Percentiles rank a stretch among this genome's conserved stretches.
These are phyloP conservation scores for Oryza punctata DNA, from an alignment of 176 grass and related monocot species.

Conservation along the genomic window DNA sequence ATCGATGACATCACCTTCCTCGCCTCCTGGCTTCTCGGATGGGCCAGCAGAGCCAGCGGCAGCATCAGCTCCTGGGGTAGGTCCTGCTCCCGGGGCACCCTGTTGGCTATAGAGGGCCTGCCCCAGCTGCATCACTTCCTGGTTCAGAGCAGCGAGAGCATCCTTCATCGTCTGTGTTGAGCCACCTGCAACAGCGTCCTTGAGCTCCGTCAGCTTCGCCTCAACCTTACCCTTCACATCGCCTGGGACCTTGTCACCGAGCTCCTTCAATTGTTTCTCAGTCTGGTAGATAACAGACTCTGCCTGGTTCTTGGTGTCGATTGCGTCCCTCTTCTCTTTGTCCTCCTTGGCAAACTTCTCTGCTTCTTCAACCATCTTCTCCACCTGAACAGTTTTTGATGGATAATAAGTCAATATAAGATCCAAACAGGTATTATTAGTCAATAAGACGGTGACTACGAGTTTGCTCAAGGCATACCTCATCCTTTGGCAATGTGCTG, in stretches of 20 bases:
- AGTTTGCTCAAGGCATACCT: conserved; percentile 38
- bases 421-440: not conserved
- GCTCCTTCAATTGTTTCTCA: conserved; percentile 80
- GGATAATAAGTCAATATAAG: not conserved
- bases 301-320: conserved; percentile 81
- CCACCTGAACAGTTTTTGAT: conserved; percentile 46
- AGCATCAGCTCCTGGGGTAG: conserved; percentile 46
- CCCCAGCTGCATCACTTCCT: conserved; percentile 82
- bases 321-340: conserved; percentile 70
- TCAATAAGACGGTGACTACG: not conserved
- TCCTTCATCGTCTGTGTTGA: conserved; percentile 63
- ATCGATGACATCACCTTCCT: conserved; percentile 59
- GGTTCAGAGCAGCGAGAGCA: conserved; percentile 57
- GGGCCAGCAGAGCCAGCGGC: conserved; percentile 33
- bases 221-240: conserved; percentile 64
- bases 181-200: conserved; percentile 47
- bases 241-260: conserved; percentile 66
- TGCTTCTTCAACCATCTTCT: conserved; percentile 70
- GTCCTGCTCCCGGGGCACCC: conserved; percentile 42
- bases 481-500: conserved; percentile 64
- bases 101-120: conserved; percentile 69
- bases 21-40: conserved; percentile 45
- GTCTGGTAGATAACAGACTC: conserved; percentile 79
- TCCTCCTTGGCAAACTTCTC: conserved; percentile 76
- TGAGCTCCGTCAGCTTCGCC: conserved; percentile 59